Percentiles rank a stretch among this genome's conserved stretches.
Conservation (phyloP, 805 yeast genomes). For the Kockiozyma suomiensis region DNA sequence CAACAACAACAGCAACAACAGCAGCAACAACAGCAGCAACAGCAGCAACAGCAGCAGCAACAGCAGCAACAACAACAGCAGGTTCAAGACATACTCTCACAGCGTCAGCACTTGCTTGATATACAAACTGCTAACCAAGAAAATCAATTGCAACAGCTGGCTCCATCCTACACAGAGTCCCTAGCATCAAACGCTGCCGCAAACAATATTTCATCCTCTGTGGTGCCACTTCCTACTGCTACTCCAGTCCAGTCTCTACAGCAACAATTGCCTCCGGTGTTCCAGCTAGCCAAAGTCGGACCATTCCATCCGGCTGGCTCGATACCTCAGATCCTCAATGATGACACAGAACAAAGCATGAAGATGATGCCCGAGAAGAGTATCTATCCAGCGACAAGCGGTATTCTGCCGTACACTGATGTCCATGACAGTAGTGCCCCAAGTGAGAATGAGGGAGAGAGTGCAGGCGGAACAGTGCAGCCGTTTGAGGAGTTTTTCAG, state of each 20-base stretch:
- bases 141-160: background rate
- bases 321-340: background rate
- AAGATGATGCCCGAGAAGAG: background rate
- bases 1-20: background rate
- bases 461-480: conserved; percentile 5
- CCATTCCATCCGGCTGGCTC: background rate
- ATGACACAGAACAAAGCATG: background rate
- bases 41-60: background rate
- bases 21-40: background rate
- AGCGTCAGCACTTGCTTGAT: background rate
- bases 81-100: conserved; percentile 1
- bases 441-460: background rate
- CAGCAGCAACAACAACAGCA: background rate
- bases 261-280: conserved; percentile 18
- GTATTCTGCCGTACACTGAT: background rate
- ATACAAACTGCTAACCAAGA: background rate
- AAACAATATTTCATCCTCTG: background rate
- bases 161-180: background rate
- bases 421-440: conserved; percentile 4
- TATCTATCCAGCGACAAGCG: background rate
- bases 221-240: background rate
- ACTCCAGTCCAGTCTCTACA: background rate
- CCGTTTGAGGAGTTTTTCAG: conserved; percentile 25
- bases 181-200: background rate
- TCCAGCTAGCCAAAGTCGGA: conserved; percentile 12